Base-by-base conservation (phyloP, 371 early-diverging fungal species). In the Gilbertella persicaria region DNA sequence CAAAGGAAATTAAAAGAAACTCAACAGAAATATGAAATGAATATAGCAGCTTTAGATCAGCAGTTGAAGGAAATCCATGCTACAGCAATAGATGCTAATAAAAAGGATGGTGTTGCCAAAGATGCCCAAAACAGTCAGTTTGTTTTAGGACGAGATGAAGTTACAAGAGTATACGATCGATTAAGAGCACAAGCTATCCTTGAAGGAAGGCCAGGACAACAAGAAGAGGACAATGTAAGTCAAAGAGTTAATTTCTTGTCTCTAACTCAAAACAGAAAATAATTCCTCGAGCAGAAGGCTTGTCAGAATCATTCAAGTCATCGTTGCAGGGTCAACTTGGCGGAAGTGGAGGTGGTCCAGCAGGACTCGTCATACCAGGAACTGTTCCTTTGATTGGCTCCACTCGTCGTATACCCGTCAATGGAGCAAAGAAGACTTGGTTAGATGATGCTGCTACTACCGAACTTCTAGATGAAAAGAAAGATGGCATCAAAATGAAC, bases 1-100 rank as follows among this genome's bases (percentile, higher is more conserved):
- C 89, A 92, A 61, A 68, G 71, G 17, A 86, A 89, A 50, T 62
- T 90, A 44, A 80, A 77, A 50, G 87, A 90, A 50, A 60, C 86
- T 0, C 84, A 87, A 24, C 71, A 76, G 25, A 83, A 88, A 42
- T 85, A 87, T 30, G 75, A 86, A 37, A 73, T 72, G 35, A 90
- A 89, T 52, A 62, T 91, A 26, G 76, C 81, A 12, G 71, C 78
- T 7, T 81, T 89, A 69, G 89, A 90, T 50, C 71, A 82, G 28
- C 86, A 92, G 56, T 57, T 92, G 21, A 85, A 85, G 44, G 82
- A 90, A 33, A 67, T 89, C 26, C 77, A 83, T 29, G 67, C 73
- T 35, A 75, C 75, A 1, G 78, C 90, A 13, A 68, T 82, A 46
- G 78, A 82, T 24, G 84, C 83, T 19, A 82, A 83, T 33, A 39